Evolutionary conservation across 176 grass and related monocot genomes (phyloP).

Genomic region (Coix lacrymajobi): DNA sequence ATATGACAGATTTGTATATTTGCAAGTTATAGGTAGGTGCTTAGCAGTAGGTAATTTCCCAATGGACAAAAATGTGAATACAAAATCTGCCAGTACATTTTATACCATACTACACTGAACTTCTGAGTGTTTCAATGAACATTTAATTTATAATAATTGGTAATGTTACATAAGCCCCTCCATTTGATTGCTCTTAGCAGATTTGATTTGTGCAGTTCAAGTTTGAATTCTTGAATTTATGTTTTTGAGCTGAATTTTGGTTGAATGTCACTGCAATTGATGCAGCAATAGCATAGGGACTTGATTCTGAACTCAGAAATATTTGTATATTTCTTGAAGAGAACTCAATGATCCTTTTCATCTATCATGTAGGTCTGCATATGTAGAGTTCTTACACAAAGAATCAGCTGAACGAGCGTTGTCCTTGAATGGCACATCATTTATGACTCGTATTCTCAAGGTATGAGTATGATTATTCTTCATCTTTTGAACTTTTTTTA

Average conservation of each 20-base stretch:
- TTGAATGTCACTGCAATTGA: slow-evolving; percentile 5
- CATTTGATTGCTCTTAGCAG: not conserved
- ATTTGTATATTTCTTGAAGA: not conserved
- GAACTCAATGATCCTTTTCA: not conserved
- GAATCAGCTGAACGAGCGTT: slow-evolving; percentile 83
- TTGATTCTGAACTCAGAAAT: not conserved
- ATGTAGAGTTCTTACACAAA: slow-evolving; percentile 85
- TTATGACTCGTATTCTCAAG: slow-evolving; percentile 94
- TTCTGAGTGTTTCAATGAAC: slow-evolving; percentile 1
- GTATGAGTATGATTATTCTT: slow-evolving; percentile 48
- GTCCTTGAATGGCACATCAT: slow-evolving; percentile 91
- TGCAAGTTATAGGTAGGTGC: not conserved
- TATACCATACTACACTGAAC: not conserved
- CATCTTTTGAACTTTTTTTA: not conserved
- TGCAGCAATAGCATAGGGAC: slow-evolving; percentile 1
- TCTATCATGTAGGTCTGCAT: slow-evolving; percentile 61
- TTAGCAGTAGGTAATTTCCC: not conserved
- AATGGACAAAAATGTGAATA: not conserved
- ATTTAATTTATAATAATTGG: not conserved
- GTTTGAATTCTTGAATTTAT: not conserved
- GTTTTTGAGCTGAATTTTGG: not conserved
- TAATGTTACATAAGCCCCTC: not conserved
- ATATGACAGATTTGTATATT: not conserved
- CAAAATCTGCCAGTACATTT: not conserved
- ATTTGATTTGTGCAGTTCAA: not conserved